These are phyloP conservation scores for Rhytidhysteron rufulum DNA, from an alignment of 2,329 filamentous ascomycete species.

Conservation along the genomic window DNA sequence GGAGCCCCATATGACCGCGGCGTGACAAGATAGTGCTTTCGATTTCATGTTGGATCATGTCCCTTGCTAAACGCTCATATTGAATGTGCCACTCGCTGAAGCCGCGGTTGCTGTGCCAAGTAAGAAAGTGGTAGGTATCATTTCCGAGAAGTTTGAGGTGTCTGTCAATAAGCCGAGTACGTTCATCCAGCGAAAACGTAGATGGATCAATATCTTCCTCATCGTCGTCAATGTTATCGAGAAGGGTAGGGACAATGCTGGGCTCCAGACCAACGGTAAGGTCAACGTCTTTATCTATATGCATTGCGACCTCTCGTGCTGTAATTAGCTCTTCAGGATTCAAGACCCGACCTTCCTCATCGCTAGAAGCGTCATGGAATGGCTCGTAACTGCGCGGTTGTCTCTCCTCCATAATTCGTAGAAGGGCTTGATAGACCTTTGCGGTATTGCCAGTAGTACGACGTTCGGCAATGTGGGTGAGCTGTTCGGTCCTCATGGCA, in stretches of 20 bases:
- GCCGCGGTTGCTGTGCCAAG: constrained; percentile 60
- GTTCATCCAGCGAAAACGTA: constrained; percentile 20
- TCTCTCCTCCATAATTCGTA: constrained; percentile 67
- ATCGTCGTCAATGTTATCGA: constrained; percentile 12
- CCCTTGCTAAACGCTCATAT: constrained; percentile 67
- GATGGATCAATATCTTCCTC: constrained; percentile 18
- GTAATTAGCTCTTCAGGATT: constrained; percentile 33
- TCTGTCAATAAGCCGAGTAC: constrained; percentile 52
- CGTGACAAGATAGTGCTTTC: constrained; percentile 72
- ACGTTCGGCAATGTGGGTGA: constrained; percentile 69
- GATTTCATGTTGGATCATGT: constrained; percentile 71
- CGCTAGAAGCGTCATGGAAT: constrained; percentile 23
- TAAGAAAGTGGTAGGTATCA: constrained; percentile 63
- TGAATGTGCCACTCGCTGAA: constrained; percentile 79
- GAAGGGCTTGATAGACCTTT: constrained; percentile 70
- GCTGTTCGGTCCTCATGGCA: constrained; percentile 72
- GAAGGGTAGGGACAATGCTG: constrained; percentile 13
- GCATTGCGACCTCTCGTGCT: constrained; percentile 39
- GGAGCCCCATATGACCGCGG: constrained; percentile 60
- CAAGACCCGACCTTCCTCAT: constrained; percentile 34
- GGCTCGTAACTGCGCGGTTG: constrained; percentile 64
- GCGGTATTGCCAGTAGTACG: constrained; percentile 70
- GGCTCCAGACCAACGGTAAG: constrained; percentile 35
- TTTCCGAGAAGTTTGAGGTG: constrained; percentile 71
- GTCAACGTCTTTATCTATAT: constrained; percentile 39